Evolutionary conservation across 768 basidiomycete genomes (phyloP).

Genomic region (Tulasnella sp.): DNA sequence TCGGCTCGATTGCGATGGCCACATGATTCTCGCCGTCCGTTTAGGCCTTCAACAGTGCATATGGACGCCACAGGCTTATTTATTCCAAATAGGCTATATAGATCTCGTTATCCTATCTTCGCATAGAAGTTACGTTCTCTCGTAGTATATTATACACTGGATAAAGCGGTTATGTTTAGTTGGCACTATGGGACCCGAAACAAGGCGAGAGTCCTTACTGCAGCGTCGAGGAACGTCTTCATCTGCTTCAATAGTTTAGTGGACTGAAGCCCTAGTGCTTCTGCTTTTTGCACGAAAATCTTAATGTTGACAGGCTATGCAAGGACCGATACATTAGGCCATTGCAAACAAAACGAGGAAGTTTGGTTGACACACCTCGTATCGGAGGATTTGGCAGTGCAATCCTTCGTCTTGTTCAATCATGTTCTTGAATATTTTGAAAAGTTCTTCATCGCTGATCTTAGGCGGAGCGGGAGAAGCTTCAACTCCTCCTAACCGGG

Average conservation of each 20-base stretch:
- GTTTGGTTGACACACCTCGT: slow-evolving; percentile 48
- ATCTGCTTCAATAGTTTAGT: slow-evolving; percentile 42
- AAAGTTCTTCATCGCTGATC: slow-evolving; percentile 13
- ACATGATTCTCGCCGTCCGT: neutral
- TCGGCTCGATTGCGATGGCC: slow-evolving; percentile 61
- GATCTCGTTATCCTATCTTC: neutral
- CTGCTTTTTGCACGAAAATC: slow-evolving; percentile 47
- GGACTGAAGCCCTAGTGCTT: slow-evolving; percentile 34
- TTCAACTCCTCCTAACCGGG: slow-evolving; percentile 10
- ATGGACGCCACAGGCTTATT: neutral
- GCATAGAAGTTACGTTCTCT: neutral
- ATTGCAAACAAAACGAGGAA: neutral
- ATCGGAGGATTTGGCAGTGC: slow-evolving; percentile 56
- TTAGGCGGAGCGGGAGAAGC: neutral
- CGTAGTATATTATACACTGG: slow-evolving; percentile 56
- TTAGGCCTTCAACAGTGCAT: neutral
- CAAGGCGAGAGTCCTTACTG: slow-evolving; percentile 39
- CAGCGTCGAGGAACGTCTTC: slow-evolving; percentile 52
- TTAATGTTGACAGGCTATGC: slow-evolving; percentile 57
- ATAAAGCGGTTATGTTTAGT: neutral
- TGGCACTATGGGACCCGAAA: neutral
- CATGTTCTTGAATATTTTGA: slow-evolving; percentile 22
- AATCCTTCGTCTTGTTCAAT: slow-evolving; percentile 42
- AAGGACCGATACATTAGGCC: neutral
- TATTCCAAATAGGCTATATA: neutral